phyloP scores from a whole-genome alignment of 257 asterid species.

The Fraxinus americana region DNA sequence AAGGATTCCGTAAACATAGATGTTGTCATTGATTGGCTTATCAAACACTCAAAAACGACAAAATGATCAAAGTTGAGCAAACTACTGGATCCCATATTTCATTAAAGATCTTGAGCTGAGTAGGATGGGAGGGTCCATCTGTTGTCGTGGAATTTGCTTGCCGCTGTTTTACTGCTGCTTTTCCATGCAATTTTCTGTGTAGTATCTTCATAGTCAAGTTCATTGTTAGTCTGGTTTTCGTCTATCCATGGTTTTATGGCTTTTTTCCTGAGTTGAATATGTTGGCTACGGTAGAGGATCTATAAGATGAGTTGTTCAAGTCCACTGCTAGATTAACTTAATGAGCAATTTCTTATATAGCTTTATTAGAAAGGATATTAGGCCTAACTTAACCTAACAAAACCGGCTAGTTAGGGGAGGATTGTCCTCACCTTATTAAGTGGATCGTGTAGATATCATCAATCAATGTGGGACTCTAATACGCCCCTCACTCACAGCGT shows the following conservation, averaged over 20 bases:
- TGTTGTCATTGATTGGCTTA: conserved; percentile 78
- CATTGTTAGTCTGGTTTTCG: background rate
- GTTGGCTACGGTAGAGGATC: background rate
- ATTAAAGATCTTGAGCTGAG: background rate
- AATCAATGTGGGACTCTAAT: too few species aligned
- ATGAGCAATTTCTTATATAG: too few species aligned
- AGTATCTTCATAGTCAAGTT: background rate
- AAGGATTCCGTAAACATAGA: conserved; percentile 82
- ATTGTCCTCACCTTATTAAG: too few species aligned
- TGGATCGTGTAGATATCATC: too few species aligned
- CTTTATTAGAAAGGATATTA: too few species aligned
- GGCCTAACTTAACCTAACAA: too few species aligned
- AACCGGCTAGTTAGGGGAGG: too few species aligned
- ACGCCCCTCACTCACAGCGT: too few species aligned
- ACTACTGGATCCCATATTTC: background rate
- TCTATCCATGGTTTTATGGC: background rate
- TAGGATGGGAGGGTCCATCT: background rate
- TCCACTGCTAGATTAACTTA: too few species aligned
- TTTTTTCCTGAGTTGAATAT: background rate
- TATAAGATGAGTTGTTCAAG: too few species aligned
- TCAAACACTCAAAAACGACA: background rate
- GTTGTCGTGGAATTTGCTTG: background rate
- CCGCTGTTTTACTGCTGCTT: background rate
- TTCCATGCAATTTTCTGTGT: background rate
- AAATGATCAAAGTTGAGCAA: background rate